Conservation (phyloP, 768 basidiomycete genomes). For the Termitomyces sp. region DNA sequence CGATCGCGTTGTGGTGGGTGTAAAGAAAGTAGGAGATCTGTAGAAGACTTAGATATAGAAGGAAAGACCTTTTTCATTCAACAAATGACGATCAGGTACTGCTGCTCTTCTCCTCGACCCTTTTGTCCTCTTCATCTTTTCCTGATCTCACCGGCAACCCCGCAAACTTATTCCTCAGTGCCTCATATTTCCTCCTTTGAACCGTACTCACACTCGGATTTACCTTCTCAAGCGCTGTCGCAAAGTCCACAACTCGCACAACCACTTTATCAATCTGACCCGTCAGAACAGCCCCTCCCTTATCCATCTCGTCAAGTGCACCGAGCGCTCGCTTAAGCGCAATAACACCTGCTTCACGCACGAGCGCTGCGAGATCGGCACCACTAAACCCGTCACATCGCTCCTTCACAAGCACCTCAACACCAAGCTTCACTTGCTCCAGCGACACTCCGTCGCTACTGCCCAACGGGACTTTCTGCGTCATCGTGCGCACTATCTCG, state of each 20-base stretch:
- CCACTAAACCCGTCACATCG: constrained; percentile 87
- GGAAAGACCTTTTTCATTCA: not conserved
- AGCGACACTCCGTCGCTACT: constrained; percentile 8
- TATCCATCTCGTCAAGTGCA: constrained; percentile 58
- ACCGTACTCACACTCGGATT: constrained; percentile 77
- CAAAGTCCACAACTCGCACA: constrained; percentile 68
- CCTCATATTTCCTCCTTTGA: constrained; percentile 82
- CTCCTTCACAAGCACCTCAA: constrained; percentile 47
- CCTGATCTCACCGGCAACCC: constrained; percentile 60
- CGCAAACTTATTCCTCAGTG: constrained; percentile 75
- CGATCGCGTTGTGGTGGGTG: constrained; percentile 58
- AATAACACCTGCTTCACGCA: constrained; percentile 86
- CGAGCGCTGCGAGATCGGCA: constrained; percentile 84
- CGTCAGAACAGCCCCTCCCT: constrained; percentile 13
- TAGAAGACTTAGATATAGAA: constrained; percentile 7
- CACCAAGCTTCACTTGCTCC: constrained; percentile 19
- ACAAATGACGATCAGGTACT: not conserved
- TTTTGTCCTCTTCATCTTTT: constrained; percentile 37
- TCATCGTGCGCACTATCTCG: constrained; percentile 80
- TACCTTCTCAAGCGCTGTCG: constrained; percentile 70
- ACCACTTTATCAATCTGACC: constrained; percentile 28
- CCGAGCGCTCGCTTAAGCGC: constrained; percentile 71
- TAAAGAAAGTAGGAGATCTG: constrained; percentile 52
- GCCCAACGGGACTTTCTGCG: constrained; percentile 64
- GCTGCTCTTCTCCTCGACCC: constrained; percentile 19